Conservation (phyloP, 257 asterid genomes). For the Nicotiana undulata region DNA sequence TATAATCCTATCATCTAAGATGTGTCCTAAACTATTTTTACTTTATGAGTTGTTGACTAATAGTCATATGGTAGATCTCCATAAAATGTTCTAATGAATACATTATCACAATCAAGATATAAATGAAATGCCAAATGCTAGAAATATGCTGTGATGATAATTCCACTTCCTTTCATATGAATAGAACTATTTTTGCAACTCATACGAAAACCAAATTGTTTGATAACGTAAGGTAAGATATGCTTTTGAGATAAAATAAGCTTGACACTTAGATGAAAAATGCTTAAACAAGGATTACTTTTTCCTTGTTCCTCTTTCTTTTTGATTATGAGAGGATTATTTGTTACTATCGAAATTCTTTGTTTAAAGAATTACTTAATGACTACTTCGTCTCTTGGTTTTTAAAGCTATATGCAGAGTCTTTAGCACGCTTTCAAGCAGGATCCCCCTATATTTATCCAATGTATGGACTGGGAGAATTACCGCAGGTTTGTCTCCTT, state of each 20-base stretch:
- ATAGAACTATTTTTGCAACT: background rate
- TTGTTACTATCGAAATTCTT: background rate
- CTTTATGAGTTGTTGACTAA: background rate
- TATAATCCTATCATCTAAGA: background rate
- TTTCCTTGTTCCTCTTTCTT: background rate
- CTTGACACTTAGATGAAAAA: background rate
- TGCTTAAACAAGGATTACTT: background rate
- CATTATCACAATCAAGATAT: background rate
- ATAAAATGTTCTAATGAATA: background rate
- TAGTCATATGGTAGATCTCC: background rate
- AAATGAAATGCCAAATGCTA: background rate
- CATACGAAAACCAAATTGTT: background rate
- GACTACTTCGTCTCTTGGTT: constrained; percentile 8
- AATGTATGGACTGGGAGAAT: constrained; percentile 91
- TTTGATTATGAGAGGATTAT: background rate
- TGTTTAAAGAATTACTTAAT: background rate
- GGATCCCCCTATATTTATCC: constrained; percentile 99
- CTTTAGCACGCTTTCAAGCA: constrained; percentile 90
- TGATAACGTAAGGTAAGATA: background rate
- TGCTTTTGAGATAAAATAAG: background rate
- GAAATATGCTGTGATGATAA: background rate
- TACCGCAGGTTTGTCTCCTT: constrained; percentile 80
- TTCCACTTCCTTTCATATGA: background rate
- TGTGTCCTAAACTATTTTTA: background rate
- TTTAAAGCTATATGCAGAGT: constrained; percentile 87